Base-by-base conservation (phyloP, 129 eudicot genomes). In the Artemisia annua region DNA sequence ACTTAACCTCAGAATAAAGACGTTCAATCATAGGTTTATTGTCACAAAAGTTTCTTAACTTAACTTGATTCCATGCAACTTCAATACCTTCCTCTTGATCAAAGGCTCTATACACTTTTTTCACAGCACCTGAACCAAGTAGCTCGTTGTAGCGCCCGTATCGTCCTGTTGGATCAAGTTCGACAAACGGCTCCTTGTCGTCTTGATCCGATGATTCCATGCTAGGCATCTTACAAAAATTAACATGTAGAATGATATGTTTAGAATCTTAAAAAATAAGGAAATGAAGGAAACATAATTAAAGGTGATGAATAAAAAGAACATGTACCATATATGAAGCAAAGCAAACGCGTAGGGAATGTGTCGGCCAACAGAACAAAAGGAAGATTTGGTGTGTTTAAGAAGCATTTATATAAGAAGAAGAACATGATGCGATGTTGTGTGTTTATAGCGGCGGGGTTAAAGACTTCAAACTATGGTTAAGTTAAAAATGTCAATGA, bases 21-120 rank as follows among this genome's bases (percentile, higher is more conserved):
- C 89, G 82, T 5, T 89, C 83, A 20, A 87, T 80, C 90, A 86
- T 83, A 1, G 51, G 39, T 4, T 80, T 74, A 59, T 89, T 85
- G 6, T 78, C 78, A 3, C 48, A 43, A 51, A 84, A 89, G 56
- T 84, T 67, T 3, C 87, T 48, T 20, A 89, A 14, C 50, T 85
- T 89, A 11, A 84, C 96, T 67, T 89, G 92, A 72, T 89, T 89
- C 90, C 92, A 89, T 0, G 96, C 96, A 46, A 89, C 96, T 66
- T 89, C 96, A 2, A 87, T 89, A 1, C 96, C 96, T 83, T 89
- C 96, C 53, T 87, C 93, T 63, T 85, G 92, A 62, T 89, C 96
- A 56, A 89, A 89, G 3, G 90, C 96, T 62, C 96, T 69, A 75
- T 89, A 89, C 60, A 88, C 95, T 63, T 79, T 88, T 66, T 88